Conservation (phyloP, 768 basidiomycete genomes). For the Russula olivacea region DNA sequence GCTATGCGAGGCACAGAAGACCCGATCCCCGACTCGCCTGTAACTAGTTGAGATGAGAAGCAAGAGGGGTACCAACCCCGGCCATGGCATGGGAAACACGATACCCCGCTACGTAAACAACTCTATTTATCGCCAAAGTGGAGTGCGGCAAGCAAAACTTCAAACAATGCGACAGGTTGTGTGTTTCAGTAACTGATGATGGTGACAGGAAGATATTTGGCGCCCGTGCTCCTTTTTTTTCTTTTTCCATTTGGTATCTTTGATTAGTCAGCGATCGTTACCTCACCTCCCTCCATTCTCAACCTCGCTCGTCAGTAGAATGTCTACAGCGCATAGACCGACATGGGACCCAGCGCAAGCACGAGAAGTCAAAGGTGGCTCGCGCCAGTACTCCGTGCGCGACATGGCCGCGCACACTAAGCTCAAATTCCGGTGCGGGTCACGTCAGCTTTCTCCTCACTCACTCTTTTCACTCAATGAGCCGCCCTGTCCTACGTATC, state of each 20-base stretch:
- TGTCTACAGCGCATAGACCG: constrained; percentile 87
- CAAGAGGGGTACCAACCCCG: not conserved
- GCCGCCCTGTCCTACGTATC: not conserved
- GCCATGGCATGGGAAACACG: not conserved
- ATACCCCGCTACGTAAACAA: too few species aligned
- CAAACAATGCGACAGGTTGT: too few species aligned
- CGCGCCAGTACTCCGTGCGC: constrained; percentile 85
- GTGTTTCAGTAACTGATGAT: too few species aligned
- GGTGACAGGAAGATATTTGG: too few species aligned
- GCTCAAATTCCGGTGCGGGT: constrained; percentile 85
- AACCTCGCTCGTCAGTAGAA: not conserved
- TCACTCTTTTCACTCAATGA: not conserved
- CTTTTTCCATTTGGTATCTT: too few species aligned
- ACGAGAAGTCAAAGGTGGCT: constrained; percentile 85
- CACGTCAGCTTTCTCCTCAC: not conserved
- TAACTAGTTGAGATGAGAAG: too few species aligned
- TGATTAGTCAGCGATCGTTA: constrained; percentile 10
- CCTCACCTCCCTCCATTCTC: not conserved
- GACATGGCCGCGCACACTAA: constrained; percentile 96
- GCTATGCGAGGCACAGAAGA: too few species aligned
- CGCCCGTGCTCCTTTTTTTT: not conserved
- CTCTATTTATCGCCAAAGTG: too few species aligned
- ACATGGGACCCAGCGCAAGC: constrained; percentile 98
- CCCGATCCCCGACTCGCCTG: too few species aligned
- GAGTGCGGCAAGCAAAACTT: too few species aligned